Percentiles rank a stretch among this genome's conserved stretches.
These are phyloP conservation scores for Paraconiothyrium brasiliense DNA, from an alignment of 2,329 filamentous ascomycete species.

Conservation along the genomic window DNA sequence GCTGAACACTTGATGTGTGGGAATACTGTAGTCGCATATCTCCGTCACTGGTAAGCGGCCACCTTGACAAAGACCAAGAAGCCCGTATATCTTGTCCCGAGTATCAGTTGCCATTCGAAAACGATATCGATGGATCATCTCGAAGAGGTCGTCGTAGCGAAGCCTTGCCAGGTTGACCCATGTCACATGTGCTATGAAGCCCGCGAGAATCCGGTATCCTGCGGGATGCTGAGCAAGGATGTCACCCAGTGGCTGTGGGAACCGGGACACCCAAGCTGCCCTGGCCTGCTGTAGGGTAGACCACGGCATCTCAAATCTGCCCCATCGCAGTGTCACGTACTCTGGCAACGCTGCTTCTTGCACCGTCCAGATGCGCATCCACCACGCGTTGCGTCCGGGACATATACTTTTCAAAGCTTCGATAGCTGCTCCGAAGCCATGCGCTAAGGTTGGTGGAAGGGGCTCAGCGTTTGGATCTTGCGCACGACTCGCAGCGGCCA, in stretches of 20 bases:
- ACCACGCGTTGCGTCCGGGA: not conserved
- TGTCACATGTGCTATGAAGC: not conserved
- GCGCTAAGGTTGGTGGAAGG: not conserved
- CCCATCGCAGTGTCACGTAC: not conserved
- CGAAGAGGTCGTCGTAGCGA: not conserved
- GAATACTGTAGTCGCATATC: slow-evolving; percentile 2
- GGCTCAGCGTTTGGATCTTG: not conserved
- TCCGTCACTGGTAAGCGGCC: slow-evolving; percentile 1
- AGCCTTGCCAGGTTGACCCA: slow-evolving; percentile 1
- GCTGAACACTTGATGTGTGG: not conserved
- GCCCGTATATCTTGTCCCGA: slow-evolving; percentile 6
- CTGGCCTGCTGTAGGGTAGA: not conserved
- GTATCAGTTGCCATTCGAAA: not conserved
- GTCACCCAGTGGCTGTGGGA: not conserved
- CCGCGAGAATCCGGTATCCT: not conserved
- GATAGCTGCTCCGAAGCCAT: not conserved
- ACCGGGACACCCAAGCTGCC: not conserved
- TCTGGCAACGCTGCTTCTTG: slow-evolving; percentile 8
- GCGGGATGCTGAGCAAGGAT: not conserved
- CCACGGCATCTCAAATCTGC: not conserved
- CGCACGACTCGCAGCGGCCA: not conserved
- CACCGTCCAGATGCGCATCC: slow-evolving; percentile 1
- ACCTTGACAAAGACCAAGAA: not conserved
- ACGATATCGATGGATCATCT: slow-evolving; percentile 10
- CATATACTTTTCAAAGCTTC: not conserved